Evolutionary conservation across 2,329 filamentous ascomycete species (phyloP).

Genomic region (Colletotrichum shisoi): DNA sequence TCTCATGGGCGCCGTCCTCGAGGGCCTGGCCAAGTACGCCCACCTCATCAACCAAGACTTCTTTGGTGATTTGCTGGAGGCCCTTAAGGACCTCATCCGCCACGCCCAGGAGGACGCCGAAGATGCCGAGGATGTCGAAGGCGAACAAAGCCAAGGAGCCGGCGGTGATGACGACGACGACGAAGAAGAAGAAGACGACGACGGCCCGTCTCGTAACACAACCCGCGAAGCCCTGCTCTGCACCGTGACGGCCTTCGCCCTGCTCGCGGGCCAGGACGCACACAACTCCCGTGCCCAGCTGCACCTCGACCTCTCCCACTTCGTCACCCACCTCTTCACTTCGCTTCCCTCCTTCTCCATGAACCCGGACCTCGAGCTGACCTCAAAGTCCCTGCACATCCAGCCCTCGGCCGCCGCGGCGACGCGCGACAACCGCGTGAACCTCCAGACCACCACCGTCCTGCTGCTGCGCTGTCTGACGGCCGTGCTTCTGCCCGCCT

Average conservation of each 20-base stretch:
- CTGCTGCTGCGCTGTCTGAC: slow-evolving; percentile 88
- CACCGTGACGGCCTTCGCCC: slow-evolving; percentile 94
- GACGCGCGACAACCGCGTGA: slow-evolving; percentile 65
- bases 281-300: slow-evolving; percentile 82
- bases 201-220: slow-evolving; percentile 68
- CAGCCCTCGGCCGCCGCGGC: slow-evolving; percentile 51
- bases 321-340: slow-evolving; percentile 91
- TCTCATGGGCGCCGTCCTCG: slow-evolving; percentile 95
- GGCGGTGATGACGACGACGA: slow-evolving; percentile 56
- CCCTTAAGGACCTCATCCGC: slow-evolving; percentile 88
- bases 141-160: slow-evolving; percentile 51
- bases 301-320: slow-evolving; percentile 92
- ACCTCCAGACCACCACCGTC: slow-evolving; percentile 93
- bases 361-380: slow-evolving; percentile 86
- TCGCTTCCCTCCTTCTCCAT: slow-evolving; percentile 80
- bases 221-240: slow-evolving; percentile 90
- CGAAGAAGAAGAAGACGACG: slow-evolving; percentile 43
- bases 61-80: slow-evolving; percentile 94
- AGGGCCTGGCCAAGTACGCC: slow-evolving; percentile 90
- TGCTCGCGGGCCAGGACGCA: slow-evolving; percentile 91
- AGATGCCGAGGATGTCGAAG: slow-evolving; percentile 51
- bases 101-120: slow-evolving; percentile 69
- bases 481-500: slow-evolving; percentile 78
- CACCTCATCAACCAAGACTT: slow-evolving; percentile 99
- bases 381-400: slow-evolving; percentile 74